A percentile compares a stretch with the other conserved stretches of the same genome.
Conservation (phyloP, 495 filamentous ascomycete species). For the Parmelia sp. region DNA sequence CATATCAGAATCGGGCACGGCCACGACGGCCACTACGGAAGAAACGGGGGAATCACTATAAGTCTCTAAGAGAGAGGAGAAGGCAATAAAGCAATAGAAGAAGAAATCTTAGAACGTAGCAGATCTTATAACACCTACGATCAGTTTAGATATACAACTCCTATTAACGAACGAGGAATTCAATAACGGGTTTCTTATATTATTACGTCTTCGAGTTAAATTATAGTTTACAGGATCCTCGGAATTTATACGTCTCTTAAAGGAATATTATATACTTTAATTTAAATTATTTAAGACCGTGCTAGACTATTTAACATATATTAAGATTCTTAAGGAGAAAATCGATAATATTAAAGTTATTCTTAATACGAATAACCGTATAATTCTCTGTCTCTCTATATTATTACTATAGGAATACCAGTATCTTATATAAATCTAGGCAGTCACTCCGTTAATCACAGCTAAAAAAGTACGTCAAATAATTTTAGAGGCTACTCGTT, state of each 20-base stretch:
- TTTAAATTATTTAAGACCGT: not conserved
- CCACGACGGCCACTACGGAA: not conserved
- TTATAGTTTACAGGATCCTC: not conserved
- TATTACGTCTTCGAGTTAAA: not conserved
- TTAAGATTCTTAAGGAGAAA: not conserved
- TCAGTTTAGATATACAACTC: not conserved
- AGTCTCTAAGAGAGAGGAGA: not conserved
- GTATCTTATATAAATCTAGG: not conserved
- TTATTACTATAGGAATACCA: not conserved
- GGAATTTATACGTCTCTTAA: not conserved
- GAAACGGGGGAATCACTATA: too few species aligned
- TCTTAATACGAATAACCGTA: not conserved
- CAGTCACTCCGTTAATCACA: not conserved
- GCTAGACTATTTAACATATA: not conserved
- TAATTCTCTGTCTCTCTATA: not conserved
- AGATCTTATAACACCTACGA: not conserved
- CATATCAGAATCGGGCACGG: not conserved
- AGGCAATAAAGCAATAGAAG: too few species aligned
- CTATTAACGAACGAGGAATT: not conserved
- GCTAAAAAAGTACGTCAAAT: not conserved
- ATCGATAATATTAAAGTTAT: not conserved
- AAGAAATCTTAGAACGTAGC: too few species aligned
- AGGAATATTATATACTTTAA: not conserved
- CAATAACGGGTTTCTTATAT: not conserved
- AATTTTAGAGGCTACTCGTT: not conserved